Evolutionary conservation across 345 rosid genomes (phyloP), one percentile per base, ranked within the genome.

Genomic region (Arabidopsis arenosa): DNA sequence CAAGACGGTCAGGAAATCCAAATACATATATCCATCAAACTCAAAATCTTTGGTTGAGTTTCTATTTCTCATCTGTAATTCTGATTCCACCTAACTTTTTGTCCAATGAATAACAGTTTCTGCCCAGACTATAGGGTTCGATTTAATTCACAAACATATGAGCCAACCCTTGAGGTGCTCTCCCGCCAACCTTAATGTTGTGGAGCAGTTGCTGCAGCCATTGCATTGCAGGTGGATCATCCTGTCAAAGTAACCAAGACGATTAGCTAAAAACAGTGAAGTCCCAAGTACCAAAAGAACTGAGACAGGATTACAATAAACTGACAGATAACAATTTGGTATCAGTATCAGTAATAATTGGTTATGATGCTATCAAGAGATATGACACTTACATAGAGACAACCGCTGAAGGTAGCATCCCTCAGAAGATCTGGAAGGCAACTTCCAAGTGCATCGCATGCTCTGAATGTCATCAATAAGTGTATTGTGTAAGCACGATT

Each of bases 191-290:
- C 2, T 83, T 84, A 3, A 95, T 85, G 54, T 83, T 86, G 76
- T 80, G 83, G 75, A 95, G 89, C 85, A 95, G 76, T 68, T 90
- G 96, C 43, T 90, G 89, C 68, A 90, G 89, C 96, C 94, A 93
- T 51, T 86, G 78, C 81, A 87, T 88, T 13, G 97, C 87, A 9
- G 88, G 82, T 64, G 78, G 88, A 74, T 95, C 99, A 61, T 95
- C 99, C 99, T 90, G 87, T 66, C 49, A 59, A 59, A 41, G 8
- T 47, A 78, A 53, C 52, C 40, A 51, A 23, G 18, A 35, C 35
- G 48, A 65, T 66, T 41, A 61, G 37, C 73, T 21, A 28, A 45
- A 48, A 40, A 65, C 55, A 71, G 41, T 11, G 10, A 48, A 28
- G 30, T 30, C 55, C 52, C 36, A 58, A 15, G 51, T 39, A 21